A percentile compares a stretch with the other conserved stretches of the same genome.
Conservation (phyloP, 1,139 yeast genomes). For the Lodderomyces oxycetoniae region DNA sequence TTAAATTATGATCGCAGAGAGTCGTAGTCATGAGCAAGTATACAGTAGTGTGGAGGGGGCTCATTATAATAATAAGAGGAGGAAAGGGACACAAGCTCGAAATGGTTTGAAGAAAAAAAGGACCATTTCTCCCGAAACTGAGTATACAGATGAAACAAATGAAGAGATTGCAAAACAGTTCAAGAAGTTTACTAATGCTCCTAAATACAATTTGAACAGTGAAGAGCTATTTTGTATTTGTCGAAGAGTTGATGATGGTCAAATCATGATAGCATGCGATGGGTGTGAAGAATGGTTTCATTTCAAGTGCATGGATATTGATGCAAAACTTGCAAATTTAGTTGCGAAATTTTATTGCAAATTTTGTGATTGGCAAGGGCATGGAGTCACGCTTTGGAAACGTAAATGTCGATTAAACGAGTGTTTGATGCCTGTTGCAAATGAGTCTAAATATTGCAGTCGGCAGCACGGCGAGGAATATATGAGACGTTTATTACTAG, state of each 20-base stretch:
- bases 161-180: conserved; percentile 45
- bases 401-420: conserved; percentile 61
- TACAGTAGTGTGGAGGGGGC: no score
- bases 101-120: conserved; percentile 3
- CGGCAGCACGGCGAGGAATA: conserved; percentile 65
- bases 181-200: conserved; percentile 38
- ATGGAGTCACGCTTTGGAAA: conserved; percentile 57
- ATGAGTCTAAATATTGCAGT: conserved; percentile 67
- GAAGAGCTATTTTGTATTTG: conserved; percentile 79
- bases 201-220: conserved; percentile 43
- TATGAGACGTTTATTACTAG: conserved; percentile 31
- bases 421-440: conserved; percentile 57
- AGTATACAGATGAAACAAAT: conserved; percentile 18
- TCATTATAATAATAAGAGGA: conserved; percentile 1
- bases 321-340: conserved; percentile 49
- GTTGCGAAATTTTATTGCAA: conserved; percentile 71
- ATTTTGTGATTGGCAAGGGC: conserved; percentile 54
- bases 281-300: conserved; percentile 97
- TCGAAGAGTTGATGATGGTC: conserved; percentile 67
- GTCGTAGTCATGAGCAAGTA: no score
- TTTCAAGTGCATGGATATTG: conserved; percentile 67
- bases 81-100: background rate
- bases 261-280: conserved; percentile 88
- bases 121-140: background rate
- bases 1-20: no score